phyloP scores from a whole-genome alignment of 2,329 filamentous ascomycete genomes.

The Tolypocladium tropicale region DNA sequence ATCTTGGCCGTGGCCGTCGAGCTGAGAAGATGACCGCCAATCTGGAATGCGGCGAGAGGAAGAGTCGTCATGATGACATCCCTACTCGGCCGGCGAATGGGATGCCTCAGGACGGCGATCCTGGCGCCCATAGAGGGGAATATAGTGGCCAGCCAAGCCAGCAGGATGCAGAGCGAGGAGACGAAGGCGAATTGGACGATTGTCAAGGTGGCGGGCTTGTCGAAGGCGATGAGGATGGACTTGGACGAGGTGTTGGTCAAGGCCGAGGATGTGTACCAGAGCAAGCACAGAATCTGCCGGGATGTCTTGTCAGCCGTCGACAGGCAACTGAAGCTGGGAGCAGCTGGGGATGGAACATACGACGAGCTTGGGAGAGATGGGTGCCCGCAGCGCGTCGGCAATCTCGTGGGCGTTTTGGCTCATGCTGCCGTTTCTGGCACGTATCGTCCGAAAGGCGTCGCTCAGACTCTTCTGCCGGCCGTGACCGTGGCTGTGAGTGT shows the following conservation, averaged over 20 bases:
- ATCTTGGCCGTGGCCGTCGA: slow-evolving; percentile 92
- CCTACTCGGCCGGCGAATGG: slow-evolving; percentile 68
- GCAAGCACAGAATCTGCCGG: slow-evolving; percentile 64
- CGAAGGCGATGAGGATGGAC: slow-evolving; percentile 84
- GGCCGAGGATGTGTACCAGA: slow-evolving; percentile 94
- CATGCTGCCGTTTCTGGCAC: slow-evolving; percentile 72
- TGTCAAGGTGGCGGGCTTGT: slow-evolving; percentile 84
- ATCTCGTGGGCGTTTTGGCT: slow-evolving; percentile 91
- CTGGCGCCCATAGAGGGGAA: slow-evolving; percentile 61
- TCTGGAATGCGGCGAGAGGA: slow-evolving; percentile 87
- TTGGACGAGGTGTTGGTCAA: slow-evolving; percentile 97
- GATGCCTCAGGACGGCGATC: slow-evolving; percentile 72
- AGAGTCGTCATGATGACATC: slow-evolving; percentile 80
- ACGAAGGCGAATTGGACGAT: slow-evolving; percentile 92
- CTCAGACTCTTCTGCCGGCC: slow-evolving; percentile 75
- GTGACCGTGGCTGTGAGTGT: slow-evolving; percentile 53
- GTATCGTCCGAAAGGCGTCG: slow-evolving; percentile 78
- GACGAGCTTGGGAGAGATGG: slow-evolving; percentile 78
- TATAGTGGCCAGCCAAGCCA: slow-evolving; percentile 63
- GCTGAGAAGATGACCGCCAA: slow-evolving; percentile 85
- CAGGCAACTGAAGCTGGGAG: background rate
- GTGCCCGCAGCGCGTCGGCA: slow-evolving; percentile 80
- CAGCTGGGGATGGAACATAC: slow-evolving; percentile 39
- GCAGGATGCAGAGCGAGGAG: slow-evolving; percentile 72
- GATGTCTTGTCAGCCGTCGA: background rate